These are phyloP conservation scores for Cystofilobasidium macerans DNA, from an alignment of 768 basidiomycete genomes.

Conservation along the genomic window DNA sequence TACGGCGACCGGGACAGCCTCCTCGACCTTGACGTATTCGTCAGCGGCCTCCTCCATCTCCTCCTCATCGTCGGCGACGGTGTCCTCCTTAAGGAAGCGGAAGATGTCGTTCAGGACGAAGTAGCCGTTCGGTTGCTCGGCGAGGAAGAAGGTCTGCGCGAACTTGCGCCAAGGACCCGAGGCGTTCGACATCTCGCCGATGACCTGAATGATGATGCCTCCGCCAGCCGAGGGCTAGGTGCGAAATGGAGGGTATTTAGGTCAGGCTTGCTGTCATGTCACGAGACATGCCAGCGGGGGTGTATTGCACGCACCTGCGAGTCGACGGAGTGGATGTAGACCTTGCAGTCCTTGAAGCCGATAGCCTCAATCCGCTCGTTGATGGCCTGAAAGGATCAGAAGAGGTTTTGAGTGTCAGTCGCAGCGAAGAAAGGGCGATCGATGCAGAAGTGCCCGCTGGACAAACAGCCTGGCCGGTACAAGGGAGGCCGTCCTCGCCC, in stretches of 20 bases:
- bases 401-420: not conserved
- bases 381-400: conserved; percentile 58
- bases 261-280: not conserved
- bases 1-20: conserved; percentile 7
- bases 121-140: conserved; percentile 97
- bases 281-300: not conserved
- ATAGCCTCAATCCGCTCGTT: conserved; percentile 90
- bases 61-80: conserved; percentile 64
- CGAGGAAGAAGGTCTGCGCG: conserved; percentile 98
- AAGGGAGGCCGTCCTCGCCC: conserved; percentile 82
- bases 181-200: conserved; percentile 95
- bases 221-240: conserved; percentile 64
- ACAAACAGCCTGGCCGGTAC: conserved; percentile 65
- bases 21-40: conserved; percentile 33
- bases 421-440: not conserved
- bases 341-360: conserved; percentile 92
- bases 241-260: not conserved
- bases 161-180: conserved; percentile 93
- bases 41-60: conserved; percentile 12
- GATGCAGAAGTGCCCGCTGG: not conserved
- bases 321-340: conserved; percentile 97
- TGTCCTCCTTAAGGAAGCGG: conserved; percentile 95
- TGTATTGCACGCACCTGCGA: conserved; percentile 47
- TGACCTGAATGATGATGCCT: conserved; percentile 98
- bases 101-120: conserved; percentile 99